A percentile compares a stretch with the other conserved stretches of the same genome.
Conservation (phyloP, 352 stramenopile genomes). For the Phytophthora syringae region DNA sequence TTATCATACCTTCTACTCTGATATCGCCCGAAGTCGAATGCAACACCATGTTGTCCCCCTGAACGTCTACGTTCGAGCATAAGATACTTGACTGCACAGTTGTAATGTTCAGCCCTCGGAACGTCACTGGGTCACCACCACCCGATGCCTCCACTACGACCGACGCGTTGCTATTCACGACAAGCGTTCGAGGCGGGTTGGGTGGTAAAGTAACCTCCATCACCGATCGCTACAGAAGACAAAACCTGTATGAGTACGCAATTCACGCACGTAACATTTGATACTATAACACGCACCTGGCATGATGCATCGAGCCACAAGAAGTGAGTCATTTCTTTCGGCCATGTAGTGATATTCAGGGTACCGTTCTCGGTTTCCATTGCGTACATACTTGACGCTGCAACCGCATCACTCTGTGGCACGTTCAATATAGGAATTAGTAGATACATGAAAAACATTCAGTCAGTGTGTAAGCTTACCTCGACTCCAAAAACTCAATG, state of each 20-base stretch:
- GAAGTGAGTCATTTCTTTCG: slow-evolving; percentile 52
- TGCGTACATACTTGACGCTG: slow-evolving; percentile 34
- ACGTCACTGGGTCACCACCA: slow-evolving; percentile 22
- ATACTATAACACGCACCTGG: slow-evolving; percentile 42
- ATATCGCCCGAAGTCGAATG: slow-evolving; percentile 60
- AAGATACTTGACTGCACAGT: slow-evolving; percentile 63
- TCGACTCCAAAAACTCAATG: slow-evolving; percentile 50
- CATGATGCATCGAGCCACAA: slow-evolving; percentile 76
- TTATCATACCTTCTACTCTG: slow-evolving; percentile 42
- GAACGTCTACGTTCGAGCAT: slow-evolving; percentile 46
- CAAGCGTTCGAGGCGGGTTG: slow-evolving; percentile 29
- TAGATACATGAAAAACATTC: no score
- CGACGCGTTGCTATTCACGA: slow-evolving; percentile 56
- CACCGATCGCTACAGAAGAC: slow-evolving; percentile 38
- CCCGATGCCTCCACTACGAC: slow-evolving; percentile 56
- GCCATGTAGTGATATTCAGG: slow-evolving; percentile 34
- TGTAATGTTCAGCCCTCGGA: slow-evolving; percentile 42
- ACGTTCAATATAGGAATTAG: background rate
- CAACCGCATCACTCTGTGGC: slow-evolving; percentile 26
- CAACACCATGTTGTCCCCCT: slow-evolving; percentile 40
- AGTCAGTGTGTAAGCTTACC: no score
- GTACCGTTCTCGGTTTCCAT: slow-evolving; percentile 33
- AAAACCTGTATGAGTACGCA: slow-evolving; percentile 3
- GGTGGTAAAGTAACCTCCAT: slow-evolving; percentile 49
- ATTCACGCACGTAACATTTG: background rate